Conservation (phyloP, 1,139 yeast genomes). For the Debaryomyces sp. region DNA sequence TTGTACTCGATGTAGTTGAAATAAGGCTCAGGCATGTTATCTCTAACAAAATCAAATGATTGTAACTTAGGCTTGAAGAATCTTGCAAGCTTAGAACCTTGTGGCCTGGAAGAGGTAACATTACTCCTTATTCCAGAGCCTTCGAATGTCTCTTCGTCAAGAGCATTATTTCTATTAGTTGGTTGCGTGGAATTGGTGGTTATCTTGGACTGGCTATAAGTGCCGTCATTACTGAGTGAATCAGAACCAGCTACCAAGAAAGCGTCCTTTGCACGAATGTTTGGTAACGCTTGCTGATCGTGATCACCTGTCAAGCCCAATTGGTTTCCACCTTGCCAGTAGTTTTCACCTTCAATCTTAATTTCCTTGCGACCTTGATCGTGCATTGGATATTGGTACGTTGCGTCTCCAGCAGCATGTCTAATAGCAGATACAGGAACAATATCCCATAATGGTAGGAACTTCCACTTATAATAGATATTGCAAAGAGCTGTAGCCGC, state of each 20-base stretch:
- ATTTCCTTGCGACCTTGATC: constrained; percentile 70
- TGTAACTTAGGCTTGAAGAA: constrained; percentile 45
- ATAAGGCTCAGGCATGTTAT: constrained; percentile 41
- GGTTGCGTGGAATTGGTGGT: constrained; percentile 1
- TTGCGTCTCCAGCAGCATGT: constrained; percentile 56
- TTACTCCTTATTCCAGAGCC: constrained; percentile 9
- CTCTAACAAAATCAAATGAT: constrained; percentile 41
- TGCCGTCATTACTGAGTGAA: not conserved
- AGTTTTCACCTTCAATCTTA: constrained; percentile 53
- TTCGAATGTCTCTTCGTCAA: constrained; percentile 10
- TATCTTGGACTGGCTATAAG: not conserved
- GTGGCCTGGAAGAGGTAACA: constrained; percentile 8
- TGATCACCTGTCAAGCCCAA: constrained; percentile 33
- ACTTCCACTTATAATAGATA: constrained; percentile 56
- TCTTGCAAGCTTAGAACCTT: constrained; percentile 37
- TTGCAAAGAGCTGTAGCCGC: constrained; percentile 57
- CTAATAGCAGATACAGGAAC: constrained; percentile 77
- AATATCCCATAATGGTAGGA: constrained; percentile 61
- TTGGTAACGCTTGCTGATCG: constrained; percentile 30
- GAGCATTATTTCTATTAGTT: constrained; percentile 3
- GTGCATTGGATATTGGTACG: constrained; percentile 50
- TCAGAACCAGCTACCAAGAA: constrained; percentile 1
- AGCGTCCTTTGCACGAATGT: constrained; percentile 7
- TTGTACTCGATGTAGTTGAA: constrained; percentile 49
- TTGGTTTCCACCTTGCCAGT: constrained; percentile 51